These are phyloP conservation scores for Xylaria curta DNA, from an alignment of 495 filamentous ascomycete species.

Conservation along the genomic window DNA sequence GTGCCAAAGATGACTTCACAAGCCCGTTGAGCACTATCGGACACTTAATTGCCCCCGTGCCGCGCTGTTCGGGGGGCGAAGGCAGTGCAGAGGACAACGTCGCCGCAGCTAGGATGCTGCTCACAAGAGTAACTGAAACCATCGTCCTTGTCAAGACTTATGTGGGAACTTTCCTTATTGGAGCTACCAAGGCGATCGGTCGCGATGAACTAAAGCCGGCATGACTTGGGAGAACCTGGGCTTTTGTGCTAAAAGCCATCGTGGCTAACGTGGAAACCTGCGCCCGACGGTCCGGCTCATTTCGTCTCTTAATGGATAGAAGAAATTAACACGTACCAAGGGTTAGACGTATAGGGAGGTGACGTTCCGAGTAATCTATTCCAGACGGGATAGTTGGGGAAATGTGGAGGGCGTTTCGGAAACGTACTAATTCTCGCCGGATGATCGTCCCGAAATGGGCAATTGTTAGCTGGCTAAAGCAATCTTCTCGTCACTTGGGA, in stretches of 20 bases:
- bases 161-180: neutral
- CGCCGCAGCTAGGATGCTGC: constrained; percentile 29
- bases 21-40: constrained; percentile 55
- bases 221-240: neutral
- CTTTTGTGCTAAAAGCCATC: constrained; percentile 21
- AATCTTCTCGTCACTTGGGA: neutral
- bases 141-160: constrained; percentile 25
- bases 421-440: constrained; percentile 5
- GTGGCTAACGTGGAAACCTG: neutral
- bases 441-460: constrained; percentile 6
- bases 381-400: constrained; percentile 30
- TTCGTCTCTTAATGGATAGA: neutral
- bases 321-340: neutral
- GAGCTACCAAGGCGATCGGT: neutral
- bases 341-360: constrained; percentile 23
- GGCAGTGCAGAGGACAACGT: constrained; percentile 29
- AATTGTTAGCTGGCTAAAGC: constrained; percentile 20
- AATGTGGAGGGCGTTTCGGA: constrained; percentile 30
- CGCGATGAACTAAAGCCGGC: neutral
- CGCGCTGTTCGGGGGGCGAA: constrained; percentile 30
- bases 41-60: constrained; percentile 47
- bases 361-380: constrained; percentile 38
- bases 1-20: constrained; percentile 37
- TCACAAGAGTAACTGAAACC: constrained; percentile 34
- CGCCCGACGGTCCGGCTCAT: constrained; percentile 15